Evolutionary conservation across 139 green algal species (phyloP).

Genomic region (Volvox reticuliferus): DNA sequence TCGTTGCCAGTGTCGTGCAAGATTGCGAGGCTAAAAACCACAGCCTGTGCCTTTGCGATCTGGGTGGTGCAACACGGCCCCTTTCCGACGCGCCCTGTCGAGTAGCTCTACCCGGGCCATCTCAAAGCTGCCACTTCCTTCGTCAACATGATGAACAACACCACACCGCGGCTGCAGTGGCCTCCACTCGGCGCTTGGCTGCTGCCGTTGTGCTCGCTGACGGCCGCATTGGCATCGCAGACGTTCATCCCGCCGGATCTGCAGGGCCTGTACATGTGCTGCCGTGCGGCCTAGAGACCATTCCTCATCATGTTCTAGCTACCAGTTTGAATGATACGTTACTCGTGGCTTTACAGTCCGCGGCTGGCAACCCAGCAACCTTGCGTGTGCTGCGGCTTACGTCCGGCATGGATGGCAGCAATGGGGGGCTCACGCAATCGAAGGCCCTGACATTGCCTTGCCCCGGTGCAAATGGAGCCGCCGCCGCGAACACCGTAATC

Average conservation of each 20-base stretch:
- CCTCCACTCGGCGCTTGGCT: too few relatives aligned
- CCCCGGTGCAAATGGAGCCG: neutral
- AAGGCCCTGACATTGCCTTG: constrained; percentile 17
- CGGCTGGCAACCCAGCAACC: neutral
- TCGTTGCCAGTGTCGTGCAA: constrained; percentile 16
- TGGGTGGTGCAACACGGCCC: neutral
- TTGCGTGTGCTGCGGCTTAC: constrained; percentile 19
- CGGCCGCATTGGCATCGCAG: constrained; percentile 1
- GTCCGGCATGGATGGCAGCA: neutral
- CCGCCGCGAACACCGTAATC: neutral
- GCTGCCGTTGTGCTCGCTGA: constrained; percentile 8
- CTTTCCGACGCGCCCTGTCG: neutral
- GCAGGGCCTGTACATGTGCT: neutral
- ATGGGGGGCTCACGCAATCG: neutral
- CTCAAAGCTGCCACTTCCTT: constrained; percentile 30
- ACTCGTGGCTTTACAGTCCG: neutral
- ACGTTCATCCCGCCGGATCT: neutral
- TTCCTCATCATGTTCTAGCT: neutral
- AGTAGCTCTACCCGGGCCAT: neutral
- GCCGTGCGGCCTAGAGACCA: neutral
- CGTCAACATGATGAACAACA: neutral
- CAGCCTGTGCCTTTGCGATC: neutral
- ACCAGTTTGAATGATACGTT: neutral
- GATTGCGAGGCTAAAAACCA: neutral
- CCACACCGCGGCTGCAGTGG: neutral